Base-by-base conservation (phyloP, 805 yeast genomes). In the Wickerhamomyces silvicola region DNA sequence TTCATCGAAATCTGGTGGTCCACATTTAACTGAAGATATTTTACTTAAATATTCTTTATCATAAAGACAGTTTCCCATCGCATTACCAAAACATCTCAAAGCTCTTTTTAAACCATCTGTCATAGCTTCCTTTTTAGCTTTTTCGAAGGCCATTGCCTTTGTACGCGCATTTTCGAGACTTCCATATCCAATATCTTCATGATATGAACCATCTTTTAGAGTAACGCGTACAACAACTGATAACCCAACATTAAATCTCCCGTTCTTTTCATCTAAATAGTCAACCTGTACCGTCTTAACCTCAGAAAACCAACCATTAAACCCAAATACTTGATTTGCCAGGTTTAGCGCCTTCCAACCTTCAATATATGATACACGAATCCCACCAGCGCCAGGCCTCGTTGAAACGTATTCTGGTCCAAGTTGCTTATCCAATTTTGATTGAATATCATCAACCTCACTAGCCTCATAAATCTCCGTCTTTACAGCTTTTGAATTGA, bases 101-200 rank as follows among this genome's bases (percentile, higher is more conserved):
- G 88, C 81, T 41, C 94, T 62, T 50, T 83, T 83, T 48, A 83
- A 56, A 0, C 84, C 94, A 59, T 83, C 94, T 0, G 94, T 83
- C 28, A 79, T 74, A 1, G 92, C 92, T 42, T 84, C 88, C 46
- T 83, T 83, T 55, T 79, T 81, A 35, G 88, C 81, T 46, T 83
- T 81, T 46, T 83, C 94, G 52, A 82, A 82, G 0, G 92, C 94
- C 56, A 72, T 71, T 1, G 87, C 75, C 47, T 78, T 79, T 15
- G 77, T 66, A 30, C 74, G 70, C 27, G 84, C 82, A 50, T 81
- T 81, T 29, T 83, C 92, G 12, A 79, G 74, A 30, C 76, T 76
- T n/a, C 94, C 94, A 52, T 82, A 83, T 0, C 94, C 94, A 27
- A 82, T 72, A 57, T 83, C 94, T 48, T 83, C 94, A 46, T 81